Evolutionary conservation across 306 rosid species (phyloP).

Genomic region (Castanopsis chinensis): DNA sequence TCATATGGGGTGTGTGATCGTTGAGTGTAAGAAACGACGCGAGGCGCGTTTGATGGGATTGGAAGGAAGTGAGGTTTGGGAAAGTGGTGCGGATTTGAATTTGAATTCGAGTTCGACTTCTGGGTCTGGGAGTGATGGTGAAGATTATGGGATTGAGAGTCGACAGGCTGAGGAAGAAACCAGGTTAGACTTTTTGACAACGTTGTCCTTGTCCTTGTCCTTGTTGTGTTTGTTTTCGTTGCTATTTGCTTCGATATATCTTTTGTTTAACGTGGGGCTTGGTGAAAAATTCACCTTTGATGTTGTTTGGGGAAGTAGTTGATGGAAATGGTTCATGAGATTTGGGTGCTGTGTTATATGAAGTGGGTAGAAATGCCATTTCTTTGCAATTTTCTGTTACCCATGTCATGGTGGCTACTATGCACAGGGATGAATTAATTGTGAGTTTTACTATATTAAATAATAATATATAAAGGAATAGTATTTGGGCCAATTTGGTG

Average conservation of each 20-base stretch:
- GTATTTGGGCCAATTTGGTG: not conserved
- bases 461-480: not conserved
- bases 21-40: conserved; percentile 41
- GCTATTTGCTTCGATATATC: not conserved
- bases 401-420: not conserved
- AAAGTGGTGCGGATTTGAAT: conserved; percentile 38
- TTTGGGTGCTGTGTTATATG: not conserved
- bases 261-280: not conserved
- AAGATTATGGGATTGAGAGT: conserved; percentile 32
- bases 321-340: not conserved
- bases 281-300: not conserved
- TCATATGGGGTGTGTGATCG: conserved; percentile 58
- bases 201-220: not conserved
- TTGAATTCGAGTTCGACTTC: conserved; percentile 22
- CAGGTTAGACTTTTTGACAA: conserved; percentile 36
- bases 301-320: not conserved
- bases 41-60: conserved; percentile 3
- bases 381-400: not conserved
- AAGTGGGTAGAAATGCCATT: not conserved
- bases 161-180: conserved; percentile 31
- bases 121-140: conserved; percentile 51
- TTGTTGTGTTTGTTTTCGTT: not conserved
- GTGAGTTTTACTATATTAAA: not conserved
- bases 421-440: not conserved
- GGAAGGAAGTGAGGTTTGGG: conserved; percentile 30